Conservation (phyloP, 2,329 filamentous ascomycete genomes). For the Periglandula ipomoeae region DNA sequence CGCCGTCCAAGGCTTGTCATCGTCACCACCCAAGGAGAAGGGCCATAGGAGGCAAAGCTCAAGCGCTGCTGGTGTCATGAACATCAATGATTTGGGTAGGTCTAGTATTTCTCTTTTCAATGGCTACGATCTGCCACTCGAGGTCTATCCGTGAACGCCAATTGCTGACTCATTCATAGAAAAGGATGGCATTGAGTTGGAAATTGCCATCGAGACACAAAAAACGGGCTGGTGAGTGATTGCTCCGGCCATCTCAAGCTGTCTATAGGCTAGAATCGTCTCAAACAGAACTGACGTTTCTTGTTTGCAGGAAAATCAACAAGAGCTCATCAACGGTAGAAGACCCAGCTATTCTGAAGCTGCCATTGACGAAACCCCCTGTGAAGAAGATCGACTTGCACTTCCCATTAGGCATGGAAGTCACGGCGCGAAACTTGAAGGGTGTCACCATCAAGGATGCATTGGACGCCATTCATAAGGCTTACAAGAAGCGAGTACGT, state of each 20-base stretch:
- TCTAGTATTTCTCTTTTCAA: conserved; percentile 10
- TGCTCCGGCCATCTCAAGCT: background rate
- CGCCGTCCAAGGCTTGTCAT: conserved; percentile 69
- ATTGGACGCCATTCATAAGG: conserved; percentile 89
- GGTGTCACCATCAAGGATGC: conserved; percentile 97
- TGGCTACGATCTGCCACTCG: too few species aligned
- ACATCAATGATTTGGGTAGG: conserved; percentile 80
- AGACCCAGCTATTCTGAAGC: conserved; percentile 76
- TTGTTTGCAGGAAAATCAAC: conserved; percentile 95
- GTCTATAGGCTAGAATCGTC: background rate
- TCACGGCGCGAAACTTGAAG: conserved; percentile 83
- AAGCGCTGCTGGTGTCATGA: conserved; percentile 55
- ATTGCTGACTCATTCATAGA: conserved; percentile 39
- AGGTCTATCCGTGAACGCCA: background rate
- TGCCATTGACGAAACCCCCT: conserved; percentile 67
- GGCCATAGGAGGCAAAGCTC: conserved; percentile 64
- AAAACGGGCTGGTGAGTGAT: conserved; percentile 77
- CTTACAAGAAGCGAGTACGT: conserved; percentile 89
- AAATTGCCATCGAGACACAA: conserved; percentile 75
- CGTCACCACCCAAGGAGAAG: conserved; percentile 59
- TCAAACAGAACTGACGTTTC: background rate
- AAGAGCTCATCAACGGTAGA: conserved; percentile 69
- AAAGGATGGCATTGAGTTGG: conserved; percentile 60
- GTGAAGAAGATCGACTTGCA: conserved; percentile 92
- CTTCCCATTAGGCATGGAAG: conserved; percentile 80